Conservation (phyloP, 1,284 basidiomycete genomes). For the Ceraceosorus guamensis region DNA sequence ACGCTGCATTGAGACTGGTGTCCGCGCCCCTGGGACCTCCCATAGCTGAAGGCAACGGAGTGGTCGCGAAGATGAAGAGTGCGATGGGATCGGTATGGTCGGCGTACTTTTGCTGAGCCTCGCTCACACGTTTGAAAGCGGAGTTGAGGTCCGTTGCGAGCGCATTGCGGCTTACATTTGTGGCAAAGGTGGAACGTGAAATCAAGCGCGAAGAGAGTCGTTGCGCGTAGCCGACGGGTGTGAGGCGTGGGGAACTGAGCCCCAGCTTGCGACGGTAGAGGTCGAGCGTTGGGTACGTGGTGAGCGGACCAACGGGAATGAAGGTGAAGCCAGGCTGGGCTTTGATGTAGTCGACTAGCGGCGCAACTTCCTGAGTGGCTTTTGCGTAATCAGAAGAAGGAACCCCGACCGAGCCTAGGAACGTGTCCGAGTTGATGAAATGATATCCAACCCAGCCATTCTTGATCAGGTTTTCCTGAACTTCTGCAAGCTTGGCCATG, state of each 20-base stretch:
- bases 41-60: conserved; percentile 6
- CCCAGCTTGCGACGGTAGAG: neutral
- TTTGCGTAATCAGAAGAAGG: neutral
- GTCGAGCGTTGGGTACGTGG: neutral
- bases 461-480: conserved; percentile 9
- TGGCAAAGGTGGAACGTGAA: no score
- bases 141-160: no score
- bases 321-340: neutral
- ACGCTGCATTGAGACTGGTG: conserved; percentile 13
- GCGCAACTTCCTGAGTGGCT: neutral
- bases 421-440: neutral
- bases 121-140: no score
- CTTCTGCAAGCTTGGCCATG: conserved; percentile 5
- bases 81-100: no score
- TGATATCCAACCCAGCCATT: neutral
- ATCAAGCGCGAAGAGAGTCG: conserved; percentile 12
- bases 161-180: no score
- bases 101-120: no score
- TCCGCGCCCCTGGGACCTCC: conserved; percentile 7
- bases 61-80: conserved; percentile 12
- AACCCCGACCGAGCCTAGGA: neutral
- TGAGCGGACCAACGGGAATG: neutral
- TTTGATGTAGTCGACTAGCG: neutral
- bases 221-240: conserved; percentile 9
- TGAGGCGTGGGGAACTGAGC: neutral